These are phyloP conservation scores for Eragrostis nindensis DNA, from an alignment of 176 grass and related monocot genomes.

Conservation along the genomic window DNA sequence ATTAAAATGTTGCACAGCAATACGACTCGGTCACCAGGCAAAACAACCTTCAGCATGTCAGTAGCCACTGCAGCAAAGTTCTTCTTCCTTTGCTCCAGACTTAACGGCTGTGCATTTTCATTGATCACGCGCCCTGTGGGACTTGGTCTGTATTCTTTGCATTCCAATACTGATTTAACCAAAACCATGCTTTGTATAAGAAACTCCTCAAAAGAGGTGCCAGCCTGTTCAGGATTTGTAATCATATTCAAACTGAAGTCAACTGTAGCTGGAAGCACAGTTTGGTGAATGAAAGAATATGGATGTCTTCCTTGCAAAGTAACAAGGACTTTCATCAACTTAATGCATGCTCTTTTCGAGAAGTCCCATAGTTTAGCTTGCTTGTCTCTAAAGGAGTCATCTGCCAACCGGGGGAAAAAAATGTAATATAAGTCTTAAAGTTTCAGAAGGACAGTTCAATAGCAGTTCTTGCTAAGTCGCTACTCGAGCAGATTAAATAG, in stretches of 20 bases:
- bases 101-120: slow-evolving; percentile 61
- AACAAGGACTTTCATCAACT: slow-evolving; percentile 90
- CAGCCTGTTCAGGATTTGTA: slow-evolving; percentile 75
- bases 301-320: slow-evolving; percentile 81
- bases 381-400: slow-evolving; percentile 76
- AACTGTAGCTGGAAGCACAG: slow-evolving; percentile 66
- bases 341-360: slow-evolving; percentile 81
- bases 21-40: slow-evolving; percentile 76
- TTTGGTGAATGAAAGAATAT: slow-evolving; percentile 86
- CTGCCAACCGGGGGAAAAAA: slow-evolving; percentile 55
- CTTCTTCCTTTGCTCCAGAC: slow-evolving; percentile 87
- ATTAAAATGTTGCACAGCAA: slow-evolving; percentile 95
- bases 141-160: slow-evolving; percentile 91
- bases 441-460: neutral
- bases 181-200: slow-evolving; percentile 97
- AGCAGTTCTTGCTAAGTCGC: neutral
- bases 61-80: slow-evolving; percentile 67
- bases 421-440: slow-evolving; percentile 8
- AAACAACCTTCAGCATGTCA: slow-evolving; percentile 77
- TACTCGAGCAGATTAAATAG: slow-evolving; percentile 24
- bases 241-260: slow-evolving; percentile 94
- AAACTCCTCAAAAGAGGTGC: slow-evolving; percentile 81
- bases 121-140: slow-evolving; percentile 75
- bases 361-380: slow-evolving; percentile 86
- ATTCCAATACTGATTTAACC: slow-evolving; percentile 85